phyloP scores from a whole-genome alignment of 2,329 filamentous ascomycete genomes.

The Talaromyces sp. region DNA sequence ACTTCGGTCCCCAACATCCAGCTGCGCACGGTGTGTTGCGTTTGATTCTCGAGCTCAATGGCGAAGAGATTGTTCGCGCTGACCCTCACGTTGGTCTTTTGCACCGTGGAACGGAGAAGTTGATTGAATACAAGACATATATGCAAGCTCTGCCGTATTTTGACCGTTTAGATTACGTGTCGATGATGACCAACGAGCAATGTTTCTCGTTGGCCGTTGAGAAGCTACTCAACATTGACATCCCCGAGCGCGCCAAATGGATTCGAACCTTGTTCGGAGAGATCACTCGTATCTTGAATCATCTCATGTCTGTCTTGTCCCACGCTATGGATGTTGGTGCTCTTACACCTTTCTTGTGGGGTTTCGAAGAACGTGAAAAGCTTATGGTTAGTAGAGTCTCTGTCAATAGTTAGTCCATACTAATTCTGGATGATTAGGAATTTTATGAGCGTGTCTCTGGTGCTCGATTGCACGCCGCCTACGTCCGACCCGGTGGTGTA shows the following conservation, averaged over 20 bases:
- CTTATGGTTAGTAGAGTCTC: slow-evolving; percentile 72
- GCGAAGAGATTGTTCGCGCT: slow-evolving; percentile 93
- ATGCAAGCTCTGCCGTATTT: slow-evolving; percentile 98
- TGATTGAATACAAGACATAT: slow-evolving; percentile 99
- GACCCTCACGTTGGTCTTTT: slow-evolving; percentile 96
- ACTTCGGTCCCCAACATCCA: slow-evolving; percentile 98
- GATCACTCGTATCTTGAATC: slow-evolving; percentile 90
- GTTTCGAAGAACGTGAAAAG: slow-evolving; percentile 99
- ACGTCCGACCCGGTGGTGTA: slow-evolving; percentile 93
- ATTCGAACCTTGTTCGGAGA: slow-evolving; percentile 95
- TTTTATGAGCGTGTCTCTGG: slow-evolving; percentile 99
- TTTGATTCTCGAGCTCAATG: slow-evolving; percentile 94
- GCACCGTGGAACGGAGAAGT: slow-evolving; percentile 96
- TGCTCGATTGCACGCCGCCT: slow-evolving; percentile 93
- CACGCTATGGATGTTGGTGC: slow-evolving; percentile 99
- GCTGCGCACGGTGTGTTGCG: slow-evolving; percentile 97
- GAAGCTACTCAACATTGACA: slow-evolving; percentile 95
- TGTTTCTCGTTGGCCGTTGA: slow-evolving; percentile 93
- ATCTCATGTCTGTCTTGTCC: slow-evolving; percentile 94
- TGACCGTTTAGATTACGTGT: slow-evolving; percentile 97
- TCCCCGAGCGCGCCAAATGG: slow-evolving; percentile 92
- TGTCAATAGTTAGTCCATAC: no score
- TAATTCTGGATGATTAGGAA: slow-evolving; percentile 60
- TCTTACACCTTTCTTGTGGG: slow-evolving; percentile 97
- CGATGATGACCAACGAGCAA: slow-evolving; percentile 99